Evolutionary conservation across 148 eudicot species (phyloP), one percentile per base, ranked within the genome.

Genomic region (Arbutus unedo): DNA sequence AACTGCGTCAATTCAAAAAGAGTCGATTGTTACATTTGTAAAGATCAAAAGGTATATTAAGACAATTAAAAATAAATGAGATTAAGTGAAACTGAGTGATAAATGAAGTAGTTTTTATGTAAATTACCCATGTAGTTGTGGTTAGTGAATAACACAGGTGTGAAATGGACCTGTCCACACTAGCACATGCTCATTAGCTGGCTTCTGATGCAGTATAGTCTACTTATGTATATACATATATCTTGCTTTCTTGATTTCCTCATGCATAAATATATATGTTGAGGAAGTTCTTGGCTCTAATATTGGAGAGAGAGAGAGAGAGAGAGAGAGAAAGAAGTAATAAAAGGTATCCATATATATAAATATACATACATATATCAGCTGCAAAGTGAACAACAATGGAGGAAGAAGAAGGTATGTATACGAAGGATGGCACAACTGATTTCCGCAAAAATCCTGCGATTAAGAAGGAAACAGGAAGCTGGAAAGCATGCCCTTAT

Each of bases 401-500:
- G 87, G 81, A 43, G 87, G 81, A 43, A 11, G 83, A 88, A 51
- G 85, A 55, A 45, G 81, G 78, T 8, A 75, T 38, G 38, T 88
- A 85, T 59, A 83, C 91, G 38, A 88, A 89, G 60, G 96, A 93
- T 81, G 96, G 96, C 78, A 91, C 94, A 51, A 83, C 82, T 50
- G 90, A 89, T 83, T 68, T 81, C 81, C 84, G 83, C 5, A 89
- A 89, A 51, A 87, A 80, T 18, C 91, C 94, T 6, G 85, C 87
- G 49, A 68, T 86, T 59, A 89, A 87, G 86, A 83, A 80, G 25
- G 62, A 87, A 86, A 89, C 93, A 3, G 91, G 93, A 80, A 90
- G 86, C 79, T 92, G 91, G 94, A 89, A 76, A 88, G 93, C 94
- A 13, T 92, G 94, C 70, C 91, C 89, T 56, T 92, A 85, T 77